Conservation (phyloP, 108 stramenopile genomes). For the Pelagomonas calceolata region DNA sequence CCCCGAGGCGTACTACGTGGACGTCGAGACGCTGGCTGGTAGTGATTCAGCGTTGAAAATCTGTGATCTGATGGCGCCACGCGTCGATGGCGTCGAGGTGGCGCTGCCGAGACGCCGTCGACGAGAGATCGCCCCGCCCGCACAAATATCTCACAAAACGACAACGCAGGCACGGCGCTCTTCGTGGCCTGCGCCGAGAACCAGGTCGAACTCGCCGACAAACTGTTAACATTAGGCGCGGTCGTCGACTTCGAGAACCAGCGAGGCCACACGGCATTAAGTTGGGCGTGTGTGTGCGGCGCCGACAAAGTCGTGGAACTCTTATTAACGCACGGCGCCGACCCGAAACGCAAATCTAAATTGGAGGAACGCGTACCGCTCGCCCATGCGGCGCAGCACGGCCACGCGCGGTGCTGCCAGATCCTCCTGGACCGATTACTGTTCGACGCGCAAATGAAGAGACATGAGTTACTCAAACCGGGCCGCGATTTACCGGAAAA, state of each 20-base stretch:
- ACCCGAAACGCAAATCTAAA: background rate
- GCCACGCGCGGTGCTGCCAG: background rate
- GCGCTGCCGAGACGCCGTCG: too few species aligned
- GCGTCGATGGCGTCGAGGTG: too few species aligned
- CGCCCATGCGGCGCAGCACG: slow-evolving; percentile 10
- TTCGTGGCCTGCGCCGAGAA: slow-evolving; percentile 11
- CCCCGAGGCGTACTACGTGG: slow-evolving; percentile 2
- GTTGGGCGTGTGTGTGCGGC: slow-evolving; percentile 16
- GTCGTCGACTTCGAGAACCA: slow-evolving; percentile 3
- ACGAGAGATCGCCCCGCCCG: too few species aligned
- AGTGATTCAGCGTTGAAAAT: too few species aligned
- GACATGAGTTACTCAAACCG: background rate
- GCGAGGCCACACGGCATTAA: slow-evolving; percentile 11
- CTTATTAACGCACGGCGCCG: background rate
- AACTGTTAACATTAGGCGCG: slow-evolving; percentile 1
- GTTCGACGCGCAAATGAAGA: background rate
- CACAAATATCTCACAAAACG: too few species aligned
- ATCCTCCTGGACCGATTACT: background rate
- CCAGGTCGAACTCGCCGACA: background rate
- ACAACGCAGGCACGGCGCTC: slow-evolving; percentile 6
- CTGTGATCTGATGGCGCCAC: too few species aligned
- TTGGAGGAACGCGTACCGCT: slow-evolving; percentile 7
- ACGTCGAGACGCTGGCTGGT: slow-evolving; percentile 18
- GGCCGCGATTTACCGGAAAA: background rate
- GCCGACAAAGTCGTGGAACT: slow-evolving; percentile 2